Base-by-base conservation (phyloP, 2,329 filamentous ascomycete species). In the Aspergillus sp. region DNA sequence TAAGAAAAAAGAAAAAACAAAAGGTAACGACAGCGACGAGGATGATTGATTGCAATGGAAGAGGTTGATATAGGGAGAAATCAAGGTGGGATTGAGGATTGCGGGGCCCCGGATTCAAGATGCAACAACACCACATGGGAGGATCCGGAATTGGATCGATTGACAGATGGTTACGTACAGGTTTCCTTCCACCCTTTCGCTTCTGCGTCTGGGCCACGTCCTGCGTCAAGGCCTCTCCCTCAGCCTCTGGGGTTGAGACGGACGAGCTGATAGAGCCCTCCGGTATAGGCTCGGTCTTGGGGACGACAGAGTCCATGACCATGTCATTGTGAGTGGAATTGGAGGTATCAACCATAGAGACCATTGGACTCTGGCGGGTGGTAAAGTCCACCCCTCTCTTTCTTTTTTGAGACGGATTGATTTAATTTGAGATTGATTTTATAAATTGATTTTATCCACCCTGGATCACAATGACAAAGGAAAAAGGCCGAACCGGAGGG, bases 181-280 rank as follows among this genome's bases (percentile, higher is more conserved):
- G 93, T 75, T 97, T 98, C 63, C 93, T 85, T 49, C 93, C 93
- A 62, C 93, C 93, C 76, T 98, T 98, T 63, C 93, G 83, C 77
- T 98, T 98, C 64, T 90, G 90, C 39, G 67, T 69, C 53, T 71
- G 71, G 43, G 66, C 61, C n/a, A 66, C 60, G 46, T 74, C 70
- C 50, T 67, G 68, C 9, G 55, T 62, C 42, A 67, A 54, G 30
- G 59, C 54, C 47, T 67, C 63, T 41, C 62, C 67, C 46, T 71
- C 70, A 8, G 66, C 61, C 38, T 74, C 72, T 9, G 71, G 71
- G 3, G 70, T 70, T 35, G 72, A 75, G 39, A 67, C 65, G n/a
- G 63, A 59, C 27, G 68, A 71, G 48, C 66, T 70, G 57, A 67
- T 66, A 31, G 69, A 70, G 45, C 64, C 65, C 48, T 72, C 70